Evolutionary conservation across 805 yeast genomes (phyloP), one percentile per base, ranked within the genome.

Genomic region (Kuraishia molischiana): DNA sequence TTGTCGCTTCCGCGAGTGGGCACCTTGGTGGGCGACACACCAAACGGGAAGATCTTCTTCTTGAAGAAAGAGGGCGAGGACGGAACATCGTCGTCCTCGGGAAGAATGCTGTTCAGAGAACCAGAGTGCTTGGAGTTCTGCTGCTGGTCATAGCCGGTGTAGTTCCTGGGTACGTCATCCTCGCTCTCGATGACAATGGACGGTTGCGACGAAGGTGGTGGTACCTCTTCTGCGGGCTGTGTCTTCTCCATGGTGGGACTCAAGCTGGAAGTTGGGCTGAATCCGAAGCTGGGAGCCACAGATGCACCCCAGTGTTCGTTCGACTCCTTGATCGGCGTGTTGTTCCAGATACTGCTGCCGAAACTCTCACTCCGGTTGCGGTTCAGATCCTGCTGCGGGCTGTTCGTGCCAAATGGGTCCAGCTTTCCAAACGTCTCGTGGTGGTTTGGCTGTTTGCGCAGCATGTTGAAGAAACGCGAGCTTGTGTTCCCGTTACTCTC

Each of bases 31-130:
- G 64, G 64, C 28, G 56, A 51, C 2, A 52, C 40, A 8, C 69
- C 67, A 46, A 64, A 59, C 32, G 58, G 51, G 44, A 61, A 60
- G 17, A 64, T 46, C 31, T 51, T 54, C 37, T 51, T 54, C 34
- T 57, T 58, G 47, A 64, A 55, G 32, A 64, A 59, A 5, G 64
- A 58, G 6, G 67, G 65, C 3, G 68, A 59, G 2, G 55, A 39
- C n/a, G 49, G 44, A 11, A 40, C 44, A n/a, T 35, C 38, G 24
- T 34, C 41, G 13, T 26, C 18, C 18, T 35, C 32, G 26, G 24
- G 6, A 4, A 13, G 26, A 19, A n/a, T 15, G 32, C 32, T 35
- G 33, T n/a, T 19, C 6, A 32, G 11, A n/a, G 28, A 32, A 5
- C 15, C 24, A 5, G 35, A 32, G 14, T 13, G n/a, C 21, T 19